A percentile compares a stretch with the other conserved stretches of the same genome.
phyloP scores from a whole-genome alignment of 78 protist species.

The Chrysochromulina tobinii region DNA sequence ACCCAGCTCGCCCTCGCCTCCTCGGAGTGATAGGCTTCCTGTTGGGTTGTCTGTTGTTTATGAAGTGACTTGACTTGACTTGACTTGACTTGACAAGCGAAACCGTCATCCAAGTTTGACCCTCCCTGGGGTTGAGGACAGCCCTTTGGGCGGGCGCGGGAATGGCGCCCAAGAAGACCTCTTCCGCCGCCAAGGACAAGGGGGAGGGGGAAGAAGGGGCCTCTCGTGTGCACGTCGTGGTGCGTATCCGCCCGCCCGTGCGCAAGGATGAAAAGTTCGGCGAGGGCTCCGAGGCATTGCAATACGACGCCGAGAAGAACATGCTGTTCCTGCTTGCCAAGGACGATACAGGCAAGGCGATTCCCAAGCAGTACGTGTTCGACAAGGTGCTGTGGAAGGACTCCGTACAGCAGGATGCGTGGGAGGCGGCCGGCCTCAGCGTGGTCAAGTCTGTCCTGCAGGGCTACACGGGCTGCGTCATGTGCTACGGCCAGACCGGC shows the following conservation, averaged over 20 bases:
- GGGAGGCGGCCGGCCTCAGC: neutral
- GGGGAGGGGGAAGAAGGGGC: too few species aligned
- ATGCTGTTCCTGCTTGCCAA: neutral
- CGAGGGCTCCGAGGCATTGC: neutral
- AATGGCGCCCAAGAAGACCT: too few species aligned
- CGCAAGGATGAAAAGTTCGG: neutral
- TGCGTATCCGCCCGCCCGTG: neutral
- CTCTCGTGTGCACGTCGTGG: neutral
- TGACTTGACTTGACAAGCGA: too few species aligned
- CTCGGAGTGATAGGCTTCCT: too few species aligned
- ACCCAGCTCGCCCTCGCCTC: too few species aligned
- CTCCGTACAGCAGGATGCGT: neutral
- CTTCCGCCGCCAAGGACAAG: too few species aligned
- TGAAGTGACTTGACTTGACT: too few species aligned
- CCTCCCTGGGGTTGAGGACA: too few species aligned
- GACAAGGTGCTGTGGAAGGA: neutral
- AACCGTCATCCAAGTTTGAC: too few species aligned
- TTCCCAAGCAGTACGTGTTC: neutral
- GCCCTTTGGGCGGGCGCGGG: too few species aligned
- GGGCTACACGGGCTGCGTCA: slow-evolving; percentile 7
- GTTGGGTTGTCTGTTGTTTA: too few species aligned
- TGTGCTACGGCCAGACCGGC: slow-evolving; percentile 83
- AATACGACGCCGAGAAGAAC: neutral
- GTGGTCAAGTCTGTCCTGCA: neutral
- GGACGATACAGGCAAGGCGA: neutral